Evolutionary conservation across 2,329 filamentous ascomycete genomes (phyloP).

Genomic region (Aspergillus chevalieri): DNA sequence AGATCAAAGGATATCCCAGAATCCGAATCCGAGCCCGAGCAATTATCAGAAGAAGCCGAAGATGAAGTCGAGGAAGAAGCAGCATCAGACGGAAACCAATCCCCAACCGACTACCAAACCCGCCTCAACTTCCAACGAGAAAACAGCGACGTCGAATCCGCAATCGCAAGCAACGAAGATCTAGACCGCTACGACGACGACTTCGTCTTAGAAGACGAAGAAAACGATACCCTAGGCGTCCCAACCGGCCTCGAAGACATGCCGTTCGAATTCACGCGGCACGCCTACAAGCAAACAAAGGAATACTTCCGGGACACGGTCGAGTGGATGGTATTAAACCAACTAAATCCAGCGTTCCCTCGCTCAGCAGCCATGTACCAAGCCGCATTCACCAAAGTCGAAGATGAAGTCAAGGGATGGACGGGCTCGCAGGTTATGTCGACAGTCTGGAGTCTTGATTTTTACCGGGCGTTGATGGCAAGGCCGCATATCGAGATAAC

Average conservation of each 20-base stretch:
- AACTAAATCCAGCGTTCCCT: constrained; percentile 65
- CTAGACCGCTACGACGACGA: constrained; percentile 55
- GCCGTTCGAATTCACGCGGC: constrained; percentile 63
- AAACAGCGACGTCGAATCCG: constrained; percentile 27
- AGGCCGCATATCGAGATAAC: constrained; percentile 56
- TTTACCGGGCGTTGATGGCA: constrained; percentile 59
- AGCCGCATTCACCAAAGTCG: constrained; percentile 64
- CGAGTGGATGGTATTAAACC: constrained; percentile 76
- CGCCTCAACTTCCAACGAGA: constrained; percentile 10
- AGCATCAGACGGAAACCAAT: constrained; percentile 10
- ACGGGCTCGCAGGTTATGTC: constrained; percentile 67
- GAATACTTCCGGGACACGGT: constrained; percentile 69
- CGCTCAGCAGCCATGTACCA: constrained; percentile 59
- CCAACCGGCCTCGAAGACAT: constrained; percentile 48
- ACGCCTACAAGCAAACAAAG: constrained; percentile 60
- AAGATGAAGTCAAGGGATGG: constrained; percentile 63
- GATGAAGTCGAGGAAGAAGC: constrained; percentile 11
- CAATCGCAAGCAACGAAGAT: constrained; percentile 33
- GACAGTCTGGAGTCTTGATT: constrained; percentile 62
- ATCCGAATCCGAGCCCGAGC: constrained; percentile 17
- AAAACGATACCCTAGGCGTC: constrained; percentile 50
- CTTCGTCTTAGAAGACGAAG: constrained; percentile 61
- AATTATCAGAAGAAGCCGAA: constrained; percentile 13
- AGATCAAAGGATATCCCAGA: constrained; percentile 25
- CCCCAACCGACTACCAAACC: background rate